A percentile compares a stretch with the other conserved stretches of the same genome.
Evolutionary conservation across 495 filamentous ascomycete species (phyloP).

Genomic region (Penicillium diatomitis): DNA sequence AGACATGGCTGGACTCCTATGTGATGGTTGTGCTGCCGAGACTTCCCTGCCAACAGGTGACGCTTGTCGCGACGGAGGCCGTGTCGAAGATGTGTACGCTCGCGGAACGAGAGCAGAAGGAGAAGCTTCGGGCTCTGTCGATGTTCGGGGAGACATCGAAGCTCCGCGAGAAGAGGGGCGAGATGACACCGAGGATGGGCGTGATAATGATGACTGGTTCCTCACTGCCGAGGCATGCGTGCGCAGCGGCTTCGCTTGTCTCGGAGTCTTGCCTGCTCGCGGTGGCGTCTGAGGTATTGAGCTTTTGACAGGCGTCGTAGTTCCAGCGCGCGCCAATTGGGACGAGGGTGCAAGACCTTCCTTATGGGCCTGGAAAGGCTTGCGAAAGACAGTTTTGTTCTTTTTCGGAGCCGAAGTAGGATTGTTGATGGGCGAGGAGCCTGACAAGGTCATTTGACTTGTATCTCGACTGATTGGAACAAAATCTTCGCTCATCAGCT

Average conservation of each 20-base stretch:
- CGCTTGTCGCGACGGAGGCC: constrained; percentile 26
- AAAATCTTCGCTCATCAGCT: constrained; percentile 77
- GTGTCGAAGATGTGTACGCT: constrained; percentile 19
- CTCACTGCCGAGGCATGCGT: constrained; percentile 32
- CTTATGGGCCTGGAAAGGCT: constrained; percentile 48
- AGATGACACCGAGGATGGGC: constrained; percentile 22
- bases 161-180: constrained; percentile 20
- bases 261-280: constrained; percentile 28
- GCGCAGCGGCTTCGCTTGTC: constrained; percentile 28
- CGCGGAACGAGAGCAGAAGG: constrained; percentile 25
- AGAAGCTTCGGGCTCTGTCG: constrained; percentile 17
- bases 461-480: constrained; percentile 65
- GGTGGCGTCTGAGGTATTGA: constrained; percentile 41
- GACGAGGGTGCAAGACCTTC: constrained; percentile 39
- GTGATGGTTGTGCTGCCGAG: constrained; percentile 1
- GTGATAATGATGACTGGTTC: constrained; percentile 26
- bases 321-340: constrained; percentile 21
- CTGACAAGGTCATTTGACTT: constrained; percentile 53
- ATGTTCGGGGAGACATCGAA: constrained; percentile 21
- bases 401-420: constrained; percentile 42
- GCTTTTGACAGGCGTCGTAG: constrained; percentile 26
- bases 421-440: constrained; percentile 34
- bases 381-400: constrained; percentile 40
- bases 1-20: neutral
- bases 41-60: constrained; percentile 18